Evolutionary conservation across 768 basidiomycete genomes (phyloP), one percentile per base, ranked within the genome.

Genomic region (Hebeloma cylindrosporum): DNA sequence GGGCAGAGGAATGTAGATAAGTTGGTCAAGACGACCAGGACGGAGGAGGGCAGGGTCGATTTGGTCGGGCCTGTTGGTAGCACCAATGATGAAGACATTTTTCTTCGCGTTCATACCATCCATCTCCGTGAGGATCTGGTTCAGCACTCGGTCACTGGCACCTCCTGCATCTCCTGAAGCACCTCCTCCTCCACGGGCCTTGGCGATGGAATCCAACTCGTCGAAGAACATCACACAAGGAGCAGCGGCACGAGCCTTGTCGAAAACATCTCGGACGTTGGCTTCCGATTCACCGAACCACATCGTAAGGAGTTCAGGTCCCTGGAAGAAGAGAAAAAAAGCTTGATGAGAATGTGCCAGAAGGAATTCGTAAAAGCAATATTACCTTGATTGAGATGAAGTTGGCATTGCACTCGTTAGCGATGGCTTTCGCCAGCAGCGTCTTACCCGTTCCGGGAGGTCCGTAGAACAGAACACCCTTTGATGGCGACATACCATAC

Each of bases 181-280:
- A 16, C 78, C 77, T 42, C 91, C 87, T 60, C 82, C 80, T 50
- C 96, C 96, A 70, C 96, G 91, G 41, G 93, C 82, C 74, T 98
- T 98, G 34, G 96, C 96, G 60, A 99, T 98, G 11, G 95, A 96
- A 67, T 99, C 96, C 65, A 99, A 77, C 68, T 99, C 96, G 60
- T 99, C 96, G 71, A 99, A 99, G 89, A 99, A 99, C 93, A 99
- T 96, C 57, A 99, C 96, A 64, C 96, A 98, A 43, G 96, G 96
- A 20, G 96, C 95, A 6, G 96, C 96, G 13, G 96, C 96, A 56
- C 96, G 91, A 22, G 96, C 96, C 72, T 98, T 98, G 80, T 99
- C 96, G 69, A 99, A 99, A 52, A 98, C 93, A 57, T 98, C 95
- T 58, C 96, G 92, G 50, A 99, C 96, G 60, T 99, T 99, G 53